phyloP scores from a whole-genome alignment of 208 protist genomes.

The Endotrypanum monterogeii region DNA sequence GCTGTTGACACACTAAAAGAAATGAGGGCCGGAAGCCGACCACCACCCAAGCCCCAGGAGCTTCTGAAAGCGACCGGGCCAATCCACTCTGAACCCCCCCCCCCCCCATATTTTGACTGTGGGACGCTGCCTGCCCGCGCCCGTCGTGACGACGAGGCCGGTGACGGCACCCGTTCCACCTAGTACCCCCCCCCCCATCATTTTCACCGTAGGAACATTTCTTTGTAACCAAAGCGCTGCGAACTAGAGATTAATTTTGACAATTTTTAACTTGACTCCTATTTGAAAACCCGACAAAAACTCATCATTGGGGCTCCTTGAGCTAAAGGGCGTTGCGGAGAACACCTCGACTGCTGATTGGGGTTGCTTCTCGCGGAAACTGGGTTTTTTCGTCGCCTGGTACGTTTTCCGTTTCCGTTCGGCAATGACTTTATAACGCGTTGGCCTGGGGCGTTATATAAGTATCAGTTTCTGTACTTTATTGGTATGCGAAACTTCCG shows the following conservation, averaged over 20 bases:
- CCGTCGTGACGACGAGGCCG: not conserved
- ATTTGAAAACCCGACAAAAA: not conserved
- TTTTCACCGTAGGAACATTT: too few species aligned
- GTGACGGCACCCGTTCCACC: not conserved
- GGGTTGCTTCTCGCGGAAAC: not conserved
- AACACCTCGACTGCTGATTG: too few species aligned
- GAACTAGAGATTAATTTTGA: too few species aligned
- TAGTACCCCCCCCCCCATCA: too few species aligned
- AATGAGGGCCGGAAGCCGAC: not conserved
- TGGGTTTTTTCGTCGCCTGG: not conserved
- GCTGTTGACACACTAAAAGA: not conserved
- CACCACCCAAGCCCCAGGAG: not conserved
- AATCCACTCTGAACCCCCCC: not conserved
- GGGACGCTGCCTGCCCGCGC: not conserved
- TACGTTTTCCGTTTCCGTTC: not conserved
- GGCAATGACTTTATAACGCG: not conserved
- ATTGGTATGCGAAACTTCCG: constrained; percentile 25
- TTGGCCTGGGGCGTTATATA: constrained; percentile 4
- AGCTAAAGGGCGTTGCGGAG: too few species aligned
- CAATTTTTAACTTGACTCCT: too few species aligned
- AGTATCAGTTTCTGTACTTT: constrained; percentile 18
- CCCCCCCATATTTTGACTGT: not conserved
- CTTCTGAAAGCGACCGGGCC: not conserved
- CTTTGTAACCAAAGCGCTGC: too few species aligned
- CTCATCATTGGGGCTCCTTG: too few species aligned